Evolutionary conservation across 2,329 filamentous ascomycete genomes (phyloP).

Genomic region (Ophiostoma tasmaniense): DNA sequence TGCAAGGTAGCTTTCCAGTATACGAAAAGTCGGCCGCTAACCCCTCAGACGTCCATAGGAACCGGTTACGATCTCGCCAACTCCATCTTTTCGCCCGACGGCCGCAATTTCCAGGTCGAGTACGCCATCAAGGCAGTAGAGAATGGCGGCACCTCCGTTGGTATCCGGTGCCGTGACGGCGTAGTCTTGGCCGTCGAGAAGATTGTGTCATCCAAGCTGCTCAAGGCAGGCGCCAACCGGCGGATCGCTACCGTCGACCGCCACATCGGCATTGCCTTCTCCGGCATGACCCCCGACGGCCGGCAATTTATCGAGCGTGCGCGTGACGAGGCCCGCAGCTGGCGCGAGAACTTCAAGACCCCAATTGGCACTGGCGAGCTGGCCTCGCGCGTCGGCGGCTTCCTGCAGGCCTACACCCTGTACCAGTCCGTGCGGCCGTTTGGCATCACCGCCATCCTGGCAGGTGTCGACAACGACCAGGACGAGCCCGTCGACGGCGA

Average conservation of each 20-base stretch:
- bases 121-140: slow-evolving; percentile 98
- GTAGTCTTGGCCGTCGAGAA: slow-evolving; percentile 96
- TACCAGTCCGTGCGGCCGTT: slow-evolving; percentile 96
- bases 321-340: slow-evolving; percentile 83
- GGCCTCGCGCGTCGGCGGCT: slow-evolving; percentile 86
- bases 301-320: slow-evolving; percentile 91
- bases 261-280: slow-evolving; percentile 87
- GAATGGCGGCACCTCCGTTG: slow-evolving; percentile 91
- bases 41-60: slow-evolving; percentile 86
- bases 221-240: slow-evolving; percentile 94
- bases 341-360: slow-evolving; percentile 89
- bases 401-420: slow-evolving; percentile 94
- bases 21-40: background rate
- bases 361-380: slow-evolving; percentile 85
- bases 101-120: slow-evolving; percentile 98
- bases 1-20: background rate
- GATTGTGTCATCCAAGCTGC: slow-evolving; percentile 86
- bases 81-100: slow-evolving; percentile 98
- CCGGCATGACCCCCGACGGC: slow-evolving; percentile 89
- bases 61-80: slow-evolving; percentile 99
- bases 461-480: slow-evolving; percentile 83
- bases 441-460: slow-evolving; percentile 89
- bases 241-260: slow-evolving; percentile 90
- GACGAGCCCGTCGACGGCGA: slow-evolving; percentile 83
- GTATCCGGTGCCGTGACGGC: slow-evolving; percentile 94